A percentile compares a stretch with the other conserved stretches of the same genome.
These are phyloP conservation scores for Phlyctochytrium bullatum DNA, from an alignment of 192 early-diverging fungal genomes.

Conservation along the genomic window DNA sequence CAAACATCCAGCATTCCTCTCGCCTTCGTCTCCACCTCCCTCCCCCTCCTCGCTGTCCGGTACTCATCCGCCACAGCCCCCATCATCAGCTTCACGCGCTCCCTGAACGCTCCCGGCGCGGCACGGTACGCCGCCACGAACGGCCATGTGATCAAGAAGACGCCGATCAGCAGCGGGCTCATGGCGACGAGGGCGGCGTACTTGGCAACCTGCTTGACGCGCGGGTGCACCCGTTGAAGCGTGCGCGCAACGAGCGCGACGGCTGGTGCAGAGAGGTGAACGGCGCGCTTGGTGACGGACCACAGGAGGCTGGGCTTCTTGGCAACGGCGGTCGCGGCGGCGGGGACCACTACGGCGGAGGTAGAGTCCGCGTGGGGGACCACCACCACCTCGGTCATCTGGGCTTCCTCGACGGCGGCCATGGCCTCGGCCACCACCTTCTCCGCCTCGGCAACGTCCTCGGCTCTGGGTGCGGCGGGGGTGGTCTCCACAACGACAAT, in stretches of 20 bases:
- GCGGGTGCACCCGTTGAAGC: neutral
- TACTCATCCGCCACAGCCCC: neutral
- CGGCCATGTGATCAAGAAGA: neutral
- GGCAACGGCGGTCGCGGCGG: too few relatives aligned
- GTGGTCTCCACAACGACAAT: neutral
- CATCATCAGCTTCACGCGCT: neutral
- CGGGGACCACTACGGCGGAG: too few relatives aligned
- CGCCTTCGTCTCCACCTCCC: neutral
- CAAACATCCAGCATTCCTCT: too few relatives aligned
- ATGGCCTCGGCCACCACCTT: neutral
- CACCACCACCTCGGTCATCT: neutral
- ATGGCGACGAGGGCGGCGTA: neutral
- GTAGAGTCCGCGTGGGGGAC: neutral
- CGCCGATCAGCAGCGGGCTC: neutral
- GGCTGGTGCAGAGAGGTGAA: neutral
- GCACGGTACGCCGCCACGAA: neutral
- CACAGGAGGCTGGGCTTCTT: too few relatives aligned
- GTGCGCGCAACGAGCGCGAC: neutral
- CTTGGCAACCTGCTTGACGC: neutral
- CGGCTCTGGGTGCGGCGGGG: too few relatives aligned
- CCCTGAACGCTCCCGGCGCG: neutral
- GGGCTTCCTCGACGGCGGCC: neutral
- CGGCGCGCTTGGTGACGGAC: conserved; percentile 1
- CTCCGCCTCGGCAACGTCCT: neutral
- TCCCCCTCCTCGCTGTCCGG: neutral